Evolutionary conservation across 805 yeast species (phyloP).

Genomic region (Candida hispaniensis): DNA sequence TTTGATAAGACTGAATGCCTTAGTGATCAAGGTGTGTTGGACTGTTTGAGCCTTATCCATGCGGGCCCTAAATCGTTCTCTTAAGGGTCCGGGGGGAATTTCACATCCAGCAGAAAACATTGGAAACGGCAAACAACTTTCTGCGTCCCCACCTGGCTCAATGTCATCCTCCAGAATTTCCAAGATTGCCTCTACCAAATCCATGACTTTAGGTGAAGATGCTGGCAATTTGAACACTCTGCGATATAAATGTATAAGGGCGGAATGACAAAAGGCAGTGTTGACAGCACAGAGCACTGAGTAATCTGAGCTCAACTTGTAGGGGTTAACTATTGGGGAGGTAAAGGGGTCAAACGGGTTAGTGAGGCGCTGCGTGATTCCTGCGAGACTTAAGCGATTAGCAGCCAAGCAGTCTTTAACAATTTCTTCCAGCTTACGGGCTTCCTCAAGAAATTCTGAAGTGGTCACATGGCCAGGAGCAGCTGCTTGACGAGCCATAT

Average conservation of each 20-base stretch:
- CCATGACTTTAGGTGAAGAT: conserved; percentile 39
- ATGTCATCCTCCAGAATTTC: conserved; percentile 32
- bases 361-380: conserved; percentile 1
- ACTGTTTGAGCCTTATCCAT: conserved; percentile 7
- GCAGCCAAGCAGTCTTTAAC: conserved; percentile 7
- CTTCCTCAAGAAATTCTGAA: conserved; percentile 8
- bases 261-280: conserved; percentile 41
- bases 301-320: conserved; percentile 21
- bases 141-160: conserved; percentile 40
- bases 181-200: conserved; percentile 35
- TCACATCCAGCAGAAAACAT: conserved; percentile 53
- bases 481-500: conserved; percentile 29
- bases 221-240: conserved; percentile 42
- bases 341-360: conserved; percentile 17
- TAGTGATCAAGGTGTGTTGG: conserved; percentile 7
- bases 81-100: conserved; percentile 31
- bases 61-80: conserved; percentile 33
- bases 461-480: neutral
- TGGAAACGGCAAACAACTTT: conserved; percentile 46
- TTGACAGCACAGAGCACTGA: conserved; percentile 37
- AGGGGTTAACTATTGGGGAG: conserved; percentile 20
- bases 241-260: conserved; percentile 45
- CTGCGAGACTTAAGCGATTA: too few species aligned
- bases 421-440: conserved; percentile 2
- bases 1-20: conserved; percentile 8